Evolutionary conservation across 352 stramenopile genomes (phyloP), one percentile per base, ranked within the genome.

Genomic region (Aphanomyces stellatus): DNA sequence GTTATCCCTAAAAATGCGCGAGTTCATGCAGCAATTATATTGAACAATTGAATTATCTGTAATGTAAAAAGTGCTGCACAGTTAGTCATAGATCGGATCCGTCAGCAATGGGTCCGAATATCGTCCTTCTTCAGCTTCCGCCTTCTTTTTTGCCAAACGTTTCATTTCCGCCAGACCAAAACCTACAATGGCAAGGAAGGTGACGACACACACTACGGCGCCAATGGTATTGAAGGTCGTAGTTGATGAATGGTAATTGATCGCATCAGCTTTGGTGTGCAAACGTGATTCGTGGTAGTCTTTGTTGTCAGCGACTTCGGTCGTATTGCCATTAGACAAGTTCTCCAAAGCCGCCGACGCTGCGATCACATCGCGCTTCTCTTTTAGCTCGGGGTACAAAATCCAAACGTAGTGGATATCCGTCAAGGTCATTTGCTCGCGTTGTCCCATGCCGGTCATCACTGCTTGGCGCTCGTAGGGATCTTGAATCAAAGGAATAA

Each of bases 361-460:
- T n/a, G 1, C 11, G 37, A 46, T 46, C 13, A n/a, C 37, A n/a
- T 46, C 11, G 11, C n/a, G 37, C n/a, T 46, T 46, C 49, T 46
- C 83, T 53, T 77, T 82, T 17, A 93, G 74, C 24, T 51, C 56
- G 37, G 85, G 85, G 64, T 93, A 92, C 8, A 93, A 63, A 1
- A 65, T 67, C 83, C 82, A 91, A 17, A 92, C 79, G 5, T 80
- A 80, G 60, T 91, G 81, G 68, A 92, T 84, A 53, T 92, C 85
- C 22, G 76, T 84, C 10, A 80, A 76, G 10, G 82, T 78, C 63
- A 93, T 73, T 31, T 82, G 62, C 40, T 90, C 79, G 34, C 85
- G 82, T 71, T 93, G 83, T 0, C 85, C 82, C 83, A 93, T 93
- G 33, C 71, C 70, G 10, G 65, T 72, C 64, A 92, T 79, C 51